A percentile compares a stretch with the other conserved stretches of the same genome.
Conservation (phyloP, 371 early-diverging fungal species). For the Apophysomyces elegans region DNA sequence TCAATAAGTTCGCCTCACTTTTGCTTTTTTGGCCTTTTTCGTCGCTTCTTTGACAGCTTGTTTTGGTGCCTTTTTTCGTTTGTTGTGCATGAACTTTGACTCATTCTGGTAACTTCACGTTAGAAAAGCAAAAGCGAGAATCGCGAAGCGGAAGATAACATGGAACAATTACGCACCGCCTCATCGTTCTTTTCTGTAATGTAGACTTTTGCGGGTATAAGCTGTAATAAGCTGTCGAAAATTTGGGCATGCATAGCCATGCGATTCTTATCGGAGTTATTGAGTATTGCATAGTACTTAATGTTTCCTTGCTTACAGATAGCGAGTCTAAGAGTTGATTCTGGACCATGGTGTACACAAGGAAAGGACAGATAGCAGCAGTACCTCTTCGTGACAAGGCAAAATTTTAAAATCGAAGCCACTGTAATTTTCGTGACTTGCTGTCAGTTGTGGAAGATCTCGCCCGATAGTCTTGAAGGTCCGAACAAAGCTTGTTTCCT, state of each 20-base stretch:
- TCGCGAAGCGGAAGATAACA: constrained; percentile 6
- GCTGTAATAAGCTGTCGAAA: constrained; percentile 69
- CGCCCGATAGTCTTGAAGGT: not conserved
- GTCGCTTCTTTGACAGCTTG: constrained; percentile 77
- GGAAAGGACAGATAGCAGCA: not conserved
- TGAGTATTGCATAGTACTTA: not conserved
- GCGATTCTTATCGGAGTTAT: constrained; percentile 51
- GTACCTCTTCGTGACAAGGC: not conserved
- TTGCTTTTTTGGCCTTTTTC: constrained; percentile 79
- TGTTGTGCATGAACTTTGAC: constrained; percentile 70
- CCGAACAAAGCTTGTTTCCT: no score
- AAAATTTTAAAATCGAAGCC: constrained; percentile 9
- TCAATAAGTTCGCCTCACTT: constrained; percentile 43
- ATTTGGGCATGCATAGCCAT: constrained; percentile 57
- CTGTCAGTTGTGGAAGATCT: not conserved
- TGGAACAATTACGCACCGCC: constrained; percentile 25
- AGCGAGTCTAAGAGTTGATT: constrained; percentile 34
- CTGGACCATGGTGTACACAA: constrained; percentile 37
- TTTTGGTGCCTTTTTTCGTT: constrained; percentile 77
- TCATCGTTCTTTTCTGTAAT: constrained; percentile 62
- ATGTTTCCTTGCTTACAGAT: constrained; percentile 20
- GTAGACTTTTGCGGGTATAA: constrained; percentile 79
- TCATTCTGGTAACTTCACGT: constrained; percentile 31
- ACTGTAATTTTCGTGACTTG: not conserved
- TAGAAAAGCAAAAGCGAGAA: not conserved